Percentiles rank a stretch among this genome's conserved stretches.
Evolutionary conservation across 2,329 filamentous ascomycete genomes (phyloP).

Genomic region (Arthrobotrys pseudoclavata): DNA sequence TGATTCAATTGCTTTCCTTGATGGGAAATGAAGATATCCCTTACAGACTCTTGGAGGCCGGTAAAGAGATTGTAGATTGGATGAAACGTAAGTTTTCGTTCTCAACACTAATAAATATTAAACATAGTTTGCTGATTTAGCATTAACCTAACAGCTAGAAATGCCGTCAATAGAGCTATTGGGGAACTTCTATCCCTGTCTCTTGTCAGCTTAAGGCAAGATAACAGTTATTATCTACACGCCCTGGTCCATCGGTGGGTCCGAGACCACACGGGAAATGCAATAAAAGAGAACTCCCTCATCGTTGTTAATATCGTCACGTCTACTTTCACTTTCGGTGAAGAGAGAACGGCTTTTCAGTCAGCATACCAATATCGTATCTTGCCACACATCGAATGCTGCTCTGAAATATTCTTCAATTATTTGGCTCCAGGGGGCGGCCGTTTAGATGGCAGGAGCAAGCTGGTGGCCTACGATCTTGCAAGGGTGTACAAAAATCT

Average conservation of each 20-base stretch:
- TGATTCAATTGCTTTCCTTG: conserved; percentile 28
- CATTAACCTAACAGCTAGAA: neutral
- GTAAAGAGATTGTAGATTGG: conserved; percentile 14
- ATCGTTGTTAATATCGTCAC: conserved; percentile 14
- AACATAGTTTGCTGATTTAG: too few species aligned
- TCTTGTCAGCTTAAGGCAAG: neutral
- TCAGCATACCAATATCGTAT: conserved; percentile 25
- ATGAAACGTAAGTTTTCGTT: conserved; percentile 28
- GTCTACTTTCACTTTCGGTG: conserved; percentile 18
- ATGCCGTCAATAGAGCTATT: conserved; percentile 1
- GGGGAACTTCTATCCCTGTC: conserved; percentile 21
- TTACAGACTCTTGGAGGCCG: neutral
- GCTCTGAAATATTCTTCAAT: conserved; percentile 17
- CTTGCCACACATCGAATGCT: conserved; percentile 28
- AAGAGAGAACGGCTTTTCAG: neutral
- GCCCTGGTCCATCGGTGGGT: conserved; percentile 25
- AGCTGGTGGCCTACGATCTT: conserved; percentile 16
- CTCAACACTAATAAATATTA: too few species aligned
- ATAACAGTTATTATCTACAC: conserved; percentile 22
- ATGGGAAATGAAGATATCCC: conserved; percentile 35
- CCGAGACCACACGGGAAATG: neutral
- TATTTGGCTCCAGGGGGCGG: neutral
- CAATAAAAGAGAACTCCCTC: neutral
- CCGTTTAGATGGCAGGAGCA: neutral
- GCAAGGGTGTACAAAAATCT: conserved; percentile 16